Evolutionary conservation across 345 rosid genomes (phyloP).

Genomic region (Bruguiera gymnorhiza): DNA sequence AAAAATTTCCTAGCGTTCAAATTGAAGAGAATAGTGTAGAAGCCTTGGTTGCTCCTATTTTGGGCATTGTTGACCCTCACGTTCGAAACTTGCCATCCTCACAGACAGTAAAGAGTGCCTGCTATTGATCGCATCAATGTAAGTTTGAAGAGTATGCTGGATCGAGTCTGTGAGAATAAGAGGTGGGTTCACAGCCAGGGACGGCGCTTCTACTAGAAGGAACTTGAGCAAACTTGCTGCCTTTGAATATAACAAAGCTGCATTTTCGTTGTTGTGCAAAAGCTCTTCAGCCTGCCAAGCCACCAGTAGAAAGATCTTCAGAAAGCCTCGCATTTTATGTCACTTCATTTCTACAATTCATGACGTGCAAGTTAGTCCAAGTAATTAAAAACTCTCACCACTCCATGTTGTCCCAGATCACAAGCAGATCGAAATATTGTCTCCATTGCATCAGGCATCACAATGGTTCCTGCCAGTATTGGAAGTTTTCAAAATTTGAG

Average conservation of each 20-base stretch:
- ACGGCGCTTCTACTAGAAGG: conserved; percentile 87
- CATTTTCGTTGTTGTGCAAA: conserved; percentile 64
- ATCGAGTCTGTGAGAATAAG: conserved; percentile 85
- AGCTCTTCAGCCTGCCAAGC: conserved; percentile 66
- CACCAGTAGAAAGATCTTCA: not conserved
- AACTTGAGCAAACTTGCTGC: conserved; percentile 69
- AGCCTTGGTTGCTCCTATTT: too few relatives aligned
- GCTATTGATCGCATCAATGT: too few relatives aligned
- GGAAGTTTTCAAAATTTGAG: too few relatives aligned
- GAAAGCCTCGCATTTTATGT: too few relatives aligned
- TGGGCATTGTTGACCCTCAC: too few relatives aligned
- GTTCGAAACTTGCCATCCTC: too few relatives aligned
- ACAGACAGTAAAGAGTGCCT: too few relatives aligned
- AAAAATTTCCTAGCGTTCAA: too few relatives aligned
- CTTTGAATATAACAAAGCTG: conserved; percentile 57
- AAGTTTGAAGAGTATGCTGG: conserved; percentile 47
- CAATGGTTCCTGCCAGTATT: conserved; percentile 52
- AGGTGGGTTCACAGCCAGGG: conserved; percentile 79
- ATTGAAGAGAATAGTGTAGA: not conserved
- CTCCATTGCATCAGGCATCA: conserved; percentile 98
- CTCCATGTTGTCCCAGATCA: conserved; percentile 68
- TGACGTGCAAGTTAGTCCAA: not conserved
- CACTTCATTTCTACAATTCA: too few relatives aligned
- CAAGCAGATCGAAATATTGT: conserved; percentile 85
- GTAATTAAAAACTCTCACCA: conserved; percentile 45